These are phyloP conservation scores for Fusarium armeniacum DNA, from an alignment of 2,329 filamentous ascomycete species.

Conservation along the genomic window DNA sequence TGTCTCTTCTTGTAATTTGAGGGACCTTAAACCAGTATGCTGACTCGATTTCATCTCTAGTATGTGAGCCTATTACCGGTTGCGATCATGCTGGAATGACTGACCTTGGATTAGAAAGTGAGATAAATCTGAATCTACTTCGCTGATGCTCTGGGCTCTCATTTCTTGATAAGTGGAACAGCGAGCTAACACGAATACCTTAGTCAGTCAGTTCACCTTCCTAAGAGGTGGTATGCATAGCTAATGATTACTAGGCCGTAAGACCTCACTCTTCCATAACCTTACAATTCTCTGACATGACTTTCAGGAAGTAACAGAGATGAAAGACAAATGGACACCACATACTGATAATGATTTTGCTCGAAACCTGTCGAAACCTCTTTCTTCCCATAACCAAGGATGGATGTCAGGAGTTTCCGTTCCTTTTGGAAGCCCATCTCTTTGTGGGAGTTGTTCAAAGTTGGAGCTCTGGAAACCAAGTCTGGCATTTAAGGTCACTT, in stretches of 20 bases:
- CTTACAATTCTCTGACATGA: not conserved
- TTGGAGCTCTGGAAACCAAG: not conserved
- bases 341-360: not conserved
- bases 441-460: not conserved
- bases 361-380: not conserved
- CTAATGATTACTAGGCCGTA: not conserved
- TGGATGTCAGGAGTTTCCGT: not conserved
- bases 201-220: not conserved
- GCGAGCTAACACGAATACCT: not conserved
- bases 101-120: not conserved
- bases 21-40: too few species aligned
- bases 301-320: not conserved
- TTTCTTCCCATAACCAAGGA: not conserved
- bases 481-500: not conserved
- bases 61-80: not conserved
- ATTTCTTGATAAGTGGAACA: rapidly evolving
- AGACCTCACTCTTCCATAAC: not conserved
- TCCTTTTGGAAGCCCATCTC: too few species aligned
- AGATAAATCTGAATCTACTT: not conserved
- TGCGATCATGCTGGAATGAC: not conserved
- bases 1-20: not conserved
- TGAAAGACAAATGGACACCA: not conserved
- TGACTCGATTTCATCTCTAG: not conserved
- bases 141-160: not conserved
- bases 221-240: rapidly evolving